Evolutionary conservation across 2,329 filamentous ascomycete genomes (phyloP).

Genomic region (Cladosporium sp.): DNA sequence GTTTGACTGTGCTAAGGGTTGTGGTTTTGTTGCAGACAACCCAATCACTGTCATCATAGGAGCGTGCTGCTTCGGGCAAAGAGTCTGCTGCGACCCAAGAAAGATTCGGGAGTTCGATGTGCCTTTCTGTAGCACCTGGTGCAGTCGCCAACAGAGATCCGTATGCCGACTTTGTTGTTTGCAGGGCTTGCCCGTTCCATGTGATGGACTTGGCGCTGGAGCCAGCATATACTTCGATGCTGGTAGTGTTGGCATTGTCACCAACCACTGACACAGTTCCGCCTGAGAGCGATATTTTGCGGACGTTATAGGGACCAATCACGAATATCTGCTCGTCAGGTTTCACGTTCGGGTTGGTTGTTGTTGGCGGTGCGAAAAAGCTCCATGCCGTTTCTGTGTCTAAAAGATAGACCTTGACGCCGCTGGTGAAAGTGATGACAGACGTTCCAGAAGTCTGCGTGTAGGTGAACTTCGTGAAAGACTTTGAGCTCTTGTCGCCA

Average conservation of each 20-base stretch:
- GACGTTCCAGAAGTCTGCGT: conserved; percentile 30
- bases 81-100: conserved; percentile 71
- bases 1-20: conserved; percentile 61
- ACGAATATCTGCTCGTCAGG: conserved; percentile 50
- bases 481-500: conserved; percentile 1
- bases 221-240: conserved; percentile 67
- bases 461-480: conserved; percentile 25
- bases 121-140: conserved; percentile 12
- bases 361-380: conserved; percentile 58
- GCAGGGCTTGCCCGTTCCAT: conserved; percentile 57
- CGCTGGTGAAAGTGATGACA: conserved; percentile 53
- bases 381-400: conserved; percentile 58
- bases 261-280: conserved; percentile 41
- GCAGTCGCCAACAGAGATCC: neutral
- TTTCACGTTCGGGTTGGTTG: conserved; percentile 47
- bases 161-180: neutral
- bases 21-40: conserved; percentile 57
- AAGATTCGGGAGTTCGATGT: conserved; percentile 60
- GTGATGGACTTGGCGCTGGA: conserved; percentile 57
- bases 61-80: conserved; percentile 65
- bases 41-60: conserved; percentile 73
- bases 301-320: conserved; percentile 41
- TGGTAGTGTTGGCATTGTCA: conserved; percentile 37
- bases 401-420: conserved; percentile 55
- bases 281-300: neutral